Evolutionary conservation across 345 rosid genomes (phyloP), one percentile per base, ranked within the genome.

Genomic region (Lepidium sativum): DNA sequence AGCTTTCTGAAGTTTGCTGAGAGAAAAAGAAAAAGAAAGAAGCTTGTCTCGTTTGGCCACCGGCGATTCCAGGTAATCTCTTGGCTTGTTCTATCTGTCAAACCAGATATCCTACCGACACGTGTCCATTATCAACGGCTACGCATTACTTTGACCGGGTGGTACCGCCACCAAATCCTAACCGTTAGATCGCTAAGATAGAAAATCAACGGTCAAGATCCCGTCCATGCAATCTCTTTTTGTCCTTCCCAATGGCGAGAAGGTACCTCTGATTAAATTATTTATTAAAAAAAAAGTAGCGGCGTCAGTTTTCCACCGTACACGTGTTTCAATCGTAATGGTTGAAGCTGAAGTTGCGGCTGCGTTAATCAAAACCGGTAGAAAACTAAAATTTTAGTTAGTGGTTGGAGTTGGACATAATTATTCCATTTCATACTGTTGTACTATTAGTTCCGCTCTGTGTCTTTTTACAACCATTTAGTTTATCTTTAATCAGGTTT

Each of bases 1-100:
- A 47, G 56, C 40, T 55, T 54, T 66, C 56, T 47, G 6, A 42
- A 40, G 35, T 43, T 51, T 47, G n/a, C 21, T 52, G 75, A 75
- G 43, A 70, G 64, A 66, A 55, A 57, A 25, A 43, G 63, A 69
- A 32, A 29, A 65, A 68, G 40, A 63, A 53, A 68, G 31, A 41
- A 54, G 57, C 11, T 54, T 40, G 69, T 71, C 77, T 68, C 63
- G 77, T 70, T 77, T 69, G 91, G 87, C 50, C 72, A 81, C 89
- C 82, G 91, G 88, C 83, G 80, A 70, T 79, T 80, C 81, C 91
- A 86, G 86, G 87, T 82, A 77, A 84, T 62, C 70, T 60, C 65
- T 9, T 67, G 38, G 69, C 59, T 68, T 73, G 70, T 70, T 70
- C 79, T 63, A 64, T 84, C 81, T 82, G 84, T 72, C 78, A 52